These are phyloP conservation scores for Metschnikowia continentalis DNA, from an alignment of 805 yeast genomes.

Conservation along the genomic window DNA sequence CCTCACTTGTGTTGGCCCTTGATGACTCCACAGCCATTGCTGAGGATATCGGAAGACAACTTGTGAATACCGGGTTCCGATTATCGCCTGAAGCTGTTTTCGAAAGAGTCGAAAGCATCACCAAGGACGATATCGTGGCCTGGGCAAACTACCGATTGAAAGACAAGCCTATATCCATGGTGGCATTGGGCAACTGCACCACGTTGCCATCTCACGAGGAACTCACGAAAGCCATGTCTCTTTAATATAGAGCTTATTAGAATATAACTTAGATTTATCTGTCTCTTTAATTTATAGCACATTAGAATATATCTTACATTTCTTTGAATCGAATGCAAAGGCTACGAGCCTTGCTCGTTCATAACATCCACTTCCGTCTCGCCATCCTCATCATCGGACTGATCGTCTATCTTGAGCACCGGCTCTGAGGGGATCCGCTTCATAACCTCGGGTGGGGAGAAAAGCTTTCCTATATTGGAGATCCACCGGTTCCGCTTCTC, in stretches of 20 bases:
- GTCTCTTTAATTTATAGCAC: neutral
- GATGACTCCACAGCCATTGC: slow-evolving; percentile 96
- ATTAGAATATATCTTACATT: neutral
- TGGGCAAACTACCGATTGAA: slow-evolving; percentile 85
- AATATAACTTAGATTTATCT: neutral
- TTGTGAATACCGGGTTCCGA: slow-evolving; percentile 87
- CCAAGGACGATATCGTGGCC: slow-evolving; percentile 70
- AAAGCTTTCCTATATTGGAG: slow-evolving; percentile 81
- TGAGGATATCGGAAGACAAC: slow-evolving; percentile 96
- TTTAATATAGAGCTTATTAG: slow-evolving; percentile 7
- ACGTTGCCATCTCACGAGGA: slow-evolving; percentile 66
- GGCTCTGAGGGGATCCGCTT: slow-evolving; percentile 66
- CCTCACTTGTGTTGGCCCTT: slow-evolving; percentile 79
- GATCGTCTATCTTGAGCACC: slow-evolving; percentile 44
- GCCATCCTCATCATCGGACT: slow-evolving; percentile 30
- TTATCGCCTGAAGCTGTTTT: slow-evolving; percentile 72
- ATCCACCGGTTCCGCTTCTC: slow-evolving; percentile 92
- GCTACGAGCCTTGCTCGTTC: slow-evolving; percentile 14
- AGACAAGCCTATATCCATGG: slow-evolving; percentile 78
- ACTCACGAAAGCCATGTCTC: slow-evolving; percentile 40
- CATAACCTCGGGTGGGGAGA: slow-evolving; percentile 64
- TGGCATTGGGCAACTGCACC: slow-evolving; percentile 82
- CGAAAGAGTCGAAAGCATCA: slow-evolving; percentile 69
- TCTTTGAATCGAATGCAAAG: neutral
- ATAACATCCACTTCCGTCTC: slow-evolving; percentile 28